These are phyloP conservation scores for Mucor velutinosus DNA, from an alignment of 371 early-diverging fungal species.

Conservation along the genomic window DNA sequence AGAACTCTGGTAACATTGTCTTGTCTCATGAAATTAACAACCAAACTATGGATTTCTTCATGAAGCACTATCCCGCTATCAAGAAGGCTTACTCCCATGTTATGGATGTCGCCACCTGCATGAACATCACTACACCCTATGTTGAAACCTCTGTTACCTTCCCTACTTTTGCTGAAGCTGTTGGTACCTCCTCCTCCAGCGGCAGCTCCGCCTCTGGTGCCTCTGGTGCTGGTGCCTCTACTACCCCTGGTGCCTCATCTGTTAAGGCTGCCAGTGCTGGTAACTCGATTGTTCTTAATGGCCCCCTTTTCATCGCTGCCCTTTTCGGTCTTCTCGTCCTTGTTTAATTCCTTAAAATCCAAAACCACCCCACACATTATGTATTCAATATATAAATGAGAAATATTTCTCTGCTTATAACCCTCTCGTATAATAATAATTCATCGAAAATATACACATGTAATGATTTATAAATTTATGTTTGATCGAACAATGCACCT, in stretches of 20 bases:
- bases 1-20: conserved; percentile 39
- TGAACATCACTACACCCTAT: conserved; percentile 50
- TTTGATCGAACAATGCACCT: neutral
- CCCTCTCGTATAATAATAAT: neutral
- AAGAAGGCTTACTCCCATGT: conserved; percentile 40
- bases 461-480: too few relatives aligned
- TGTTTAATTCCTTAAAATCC: neutral
- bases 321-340: conserved; percentile 22
- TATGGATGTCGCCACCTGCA: conserved; percentile 49
- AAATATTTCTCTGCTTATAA: neutral
- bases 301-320: conserved; percentile 30
- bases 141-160: conserved; percentile 35
- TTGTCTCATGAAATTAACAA: conserved; percentile 50
- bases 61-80: conserved; percentile 43
- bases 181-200: conserved; percentile 12
- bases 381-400: neutral
- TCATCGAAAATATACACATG: neutral
- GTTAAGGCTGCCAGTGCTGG: neutral
- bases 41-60: conserved; percentile 44
- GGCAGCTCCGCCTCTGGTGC: conserved; percentile 11
- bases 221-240: conserved; percentile 18
- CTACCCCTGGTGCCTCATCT: conserved; percentile 10
- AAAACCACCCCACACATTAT: neutral
- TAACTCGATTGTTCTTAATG: conserved; percentile 8
- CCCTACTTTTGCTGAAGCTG: conserved; percentile 27